phyloP scores from a whole-genome alignment of 1,284 basidiomycete species.

The Irpex sp. region DNA sequence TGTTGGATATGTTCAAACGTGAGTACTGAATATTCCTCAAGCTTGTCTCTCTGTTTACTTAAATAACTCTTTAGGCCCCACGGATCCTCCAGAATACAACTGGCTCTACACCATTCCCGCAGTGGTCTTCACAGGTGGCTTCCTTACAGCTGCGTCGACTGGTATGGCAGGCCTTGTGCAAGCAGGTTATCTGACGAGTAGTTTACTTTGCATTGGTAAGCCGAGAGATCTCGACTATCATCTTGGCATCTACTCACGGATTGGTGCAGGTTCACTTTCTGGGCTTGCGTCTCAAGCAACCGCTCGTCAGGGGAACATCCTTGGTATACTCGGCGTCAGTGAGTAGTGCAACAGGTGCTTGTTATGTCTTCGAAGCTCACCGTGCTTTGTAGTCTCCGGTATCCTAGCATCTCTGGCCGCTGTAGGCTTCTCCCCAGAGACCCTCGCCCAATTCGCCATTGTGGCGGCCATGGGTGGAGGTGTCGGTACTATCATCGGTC shows the following conservation, averaged over 20 bases:
- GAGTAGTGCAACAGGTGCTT: too few relatives aligned
- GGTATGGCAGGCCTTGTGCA: slow-evolving; percentile 83
- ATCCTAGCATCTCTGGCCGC: slow-evolving; percentile 75
- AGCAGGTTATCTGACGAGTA: slow-evolving; percentile 78
- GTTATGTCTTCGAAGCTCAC: too few relatives aligned
- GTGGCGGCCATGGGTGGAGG: slow-evolving; percentile 66
- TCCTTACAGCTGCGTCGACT: slow-evolving; percentile 72
- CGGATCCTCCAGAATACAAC: slow-evolving; percentile 80
- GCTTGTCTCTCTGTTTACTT: too few relatives aligned
- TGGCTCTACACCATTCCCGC: slow-evolving; percentile 78
- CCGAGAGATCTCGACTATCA: too few relatives aligned
- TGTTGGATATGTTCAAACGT: slow-evolving; percentile 90
- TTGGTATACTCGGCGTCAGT: slow-evolving; percentile 75
- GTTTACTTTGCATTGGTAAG: slow-evolving; percentile 74
- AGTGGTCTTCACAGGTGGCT: slow-evolving; percentile 74
- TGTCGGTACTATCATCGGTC: slow-evolving; percentile 65
- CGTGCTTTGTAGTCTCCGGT: slow-evolving; percentile 42
- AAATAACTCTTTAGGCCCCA: too few relatives aligned
- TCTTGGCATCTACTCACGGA: too few relatives aligned
- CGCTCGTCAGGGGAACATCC: slow-evolving; percentile 76
- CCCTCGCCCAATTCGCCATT: slow-evolving; percentile 72
- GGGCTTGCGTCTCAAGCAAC: slow-evolving; percentile 71
- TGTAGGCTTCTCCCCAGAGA: slow-evolving; percentile 72
- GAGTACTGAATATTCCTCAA: slow-evolving; percentile 15
- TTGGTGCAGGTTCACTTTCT: slow-evolving; percentile 71